These are phyloP conservation scores for Mortierella sp. DNA, from an alignment of 371 early-diverging fungal species.

Conservation along the genomic window DNA sequence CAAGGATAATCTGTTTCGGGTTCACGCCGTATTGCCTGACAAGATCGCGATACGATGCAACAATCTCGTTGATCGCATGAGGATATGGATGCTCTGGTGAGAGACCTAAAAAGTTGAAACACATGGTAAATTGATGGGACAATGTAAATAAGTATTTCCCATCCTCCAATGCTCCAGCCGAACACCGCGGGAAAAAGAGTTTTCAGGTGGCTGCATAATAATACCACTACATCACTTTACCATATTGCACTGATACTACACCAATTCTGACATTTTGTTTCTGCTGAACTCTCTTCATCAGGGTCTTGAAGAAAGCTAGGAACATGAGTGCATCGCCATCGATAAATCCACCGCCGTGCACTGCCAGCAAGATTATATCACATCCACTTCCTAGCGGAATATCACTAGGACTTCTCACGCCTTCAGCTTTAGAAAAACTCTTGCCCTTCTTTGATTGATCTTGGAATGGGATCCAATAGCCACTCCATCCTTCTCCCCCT, in stretches of 20 bases:
- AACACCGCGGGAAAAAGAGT: neutral
- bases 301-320: slow-evolving; percentile 27
- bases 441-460: slow-evolving; percentile 17
- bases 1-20: slow-evolving; percentile 28
- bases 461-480: slow-evolving; percentile 50
- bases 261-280: slow-evolving; percentile 61
- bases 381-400: slow-evolving; percentile 32
- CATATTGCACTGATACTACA: slow-evolving; percentile 68
- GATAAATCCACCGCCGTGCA: slow-evolving; percentile 51
- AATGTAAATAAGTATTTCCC: too few relatives aligned
- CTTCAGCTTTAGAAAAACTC: neutral
- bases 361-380: slow-evolving; percentile 31
- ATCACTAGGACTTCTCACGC: neutral
- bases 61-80: slow-evolving; percentile 57
- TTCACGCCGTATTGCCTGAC: slow-evolving; percentile 36
- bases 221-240: slow-evolving; percentile 42
- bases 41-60: slow-evolving; percentile 62
- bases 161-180: too few relatives aligned
- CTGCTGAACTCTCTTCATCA: slow-evolving; percentile 60
- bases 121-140: too few relatives aligned
- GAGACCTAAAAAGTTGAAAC: slow-evolving; percentile 28
- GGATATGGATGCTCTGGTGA: slow-evolving; percentile 62
- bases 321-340: slow-evolving; percentile 41
- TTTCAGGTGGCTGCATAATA: neutral
- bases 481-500: slow-evolving; percentile 30